These are phyloP conservation scores for Mycena galopus DNA, from an alignment of 768 basidiomycete species.

Conservation along the genomic window DNA sequence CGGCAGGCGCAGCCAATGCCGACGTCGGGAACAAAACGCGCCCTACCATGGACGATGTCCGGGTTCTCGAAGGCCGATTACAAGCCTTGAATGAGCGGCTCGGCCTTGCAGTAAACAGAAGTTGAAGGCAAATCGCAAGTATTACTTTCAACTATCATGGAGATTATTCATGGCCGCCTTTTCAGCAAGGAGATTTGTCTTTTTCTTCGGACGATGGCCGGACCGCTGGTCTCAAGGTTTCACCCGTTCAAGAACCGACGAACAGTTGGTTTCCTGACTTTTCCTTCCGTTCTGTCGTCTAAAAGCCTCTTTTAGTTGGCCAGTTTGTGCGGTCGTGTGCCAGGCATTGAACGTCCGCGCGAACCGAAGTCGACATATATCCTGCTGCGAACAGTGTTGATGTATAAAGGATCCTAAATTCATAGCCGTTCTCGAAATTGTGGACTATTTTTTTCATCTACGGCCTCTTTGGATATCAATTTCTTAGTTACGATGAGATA, in stretches of 20 bases:
- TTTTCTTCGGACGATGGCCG: not conserved
- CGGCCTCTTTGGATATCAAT: no score
- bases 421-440: no score
- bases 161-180: no score
- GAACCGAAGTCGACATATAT: no score
- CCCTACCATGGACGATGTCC: conserved; percentile 57
- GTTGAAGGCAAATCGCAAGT: conserved; percentile 33
- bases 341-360: no score
- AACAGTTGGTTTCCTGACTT: not conserved
- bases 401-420: no score
- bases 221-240: not conserved
- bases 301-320: no score
- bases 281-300: no score
- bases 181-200: not conserved
- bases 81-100: conserved; percentile 46
- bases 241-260: not conserved
- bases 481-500: no score
- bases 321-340: no score
- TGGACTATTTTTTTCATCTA: no score
- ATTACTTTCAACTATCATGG: not conserved
- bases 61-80: conserved; percentile 53
- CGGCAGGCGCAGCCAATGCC: conserved; percentile 42
- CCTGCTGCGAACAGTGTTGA: no score
- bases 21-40: conserved; percentile 34
- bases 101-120: conserved; percentile 45